These are phyloP conservation scores for Candida rishiriensis DNA, from an alignment of 805 yeast genomes.

Conservation along the genomic window DNA sequence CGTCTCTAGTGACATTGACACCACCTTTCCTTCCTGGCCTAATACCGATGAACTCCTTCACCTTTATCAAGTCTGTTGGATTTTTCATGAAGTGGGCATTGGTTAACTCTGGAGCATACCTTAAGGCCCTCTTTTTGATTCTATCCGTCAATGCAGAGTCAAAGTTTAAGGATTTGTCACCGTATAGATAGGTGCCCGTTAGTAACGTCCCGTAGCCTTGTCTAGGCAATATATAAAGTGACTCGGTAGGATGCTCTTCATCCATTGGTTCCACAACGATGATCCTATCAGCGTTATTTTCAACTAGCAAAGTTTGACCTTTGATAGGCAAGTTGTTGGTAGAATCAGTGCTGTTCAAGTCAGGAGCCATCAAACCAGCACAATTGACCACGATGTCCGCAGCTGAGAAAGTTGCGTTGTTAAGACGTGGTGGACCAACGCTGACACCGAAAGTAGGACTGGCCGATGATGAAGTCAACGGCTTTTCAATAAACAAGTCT, in stretches of 20 bases:
- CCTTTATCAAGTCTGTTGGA: slow-evolving; percentile 44
- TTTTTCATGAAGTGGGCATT: slow-evolving; percentile 24
- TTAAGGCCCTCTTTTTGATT: slow-evolving; percentile 38
- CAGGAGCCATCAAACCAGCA: slow-evolving; percentile 45
- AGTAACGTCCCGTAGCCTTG: slow-evolving; percentile 62
- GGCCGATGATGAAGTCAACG: slow-evolving; percentile 1
- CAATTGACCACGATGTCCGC: slow-evolving; percentile 47
- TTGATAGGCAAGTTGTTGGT: slow-evolving; percentile 42
- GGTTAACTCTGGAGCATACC: slow-evolving; percentile 48
- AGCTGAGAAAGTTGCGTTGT: slow-evolving; percentile 23
- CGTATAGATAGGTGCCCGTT: slow-evolving; percentile 43
- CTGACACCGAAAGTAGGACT: slow-evolving; percentile 20
- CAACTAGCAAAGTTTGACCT: slow-evolving; percentile 55
- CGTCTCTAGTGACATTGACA: slow-evolving; percentile 35
- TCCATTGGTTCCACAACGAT: slow-evolving; percentile 29
- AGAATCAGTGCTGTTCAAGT: slow-evolving; percentile 43
- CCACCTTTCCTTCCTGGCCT: slow-evolving; percentile 68
- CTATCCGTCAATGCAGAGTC: slow-evolving; percentile 45
- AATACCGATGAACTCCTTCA: slow-evolving; percentile 58
- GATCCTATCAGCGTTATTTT: slow-evolving; percentile 38
- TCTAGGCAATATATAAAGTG: slow-evolving; percentile 57
- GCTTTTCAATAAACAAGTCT: slow-evolving; percentile 12
- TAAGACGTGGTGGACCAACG: slow-evolving; percentile 1
- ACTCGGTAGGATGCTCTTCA: slow-evolving; percentile 36
- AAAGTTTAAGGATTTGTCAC: slow-evolving; percentile 25